A percentile compares a stretch with the other conserved stretches of the same genome.
Evolutionary conservation across 345 rosid genomes (phyloP).

Genomic region (Hevea brasiliensis): DNA sequence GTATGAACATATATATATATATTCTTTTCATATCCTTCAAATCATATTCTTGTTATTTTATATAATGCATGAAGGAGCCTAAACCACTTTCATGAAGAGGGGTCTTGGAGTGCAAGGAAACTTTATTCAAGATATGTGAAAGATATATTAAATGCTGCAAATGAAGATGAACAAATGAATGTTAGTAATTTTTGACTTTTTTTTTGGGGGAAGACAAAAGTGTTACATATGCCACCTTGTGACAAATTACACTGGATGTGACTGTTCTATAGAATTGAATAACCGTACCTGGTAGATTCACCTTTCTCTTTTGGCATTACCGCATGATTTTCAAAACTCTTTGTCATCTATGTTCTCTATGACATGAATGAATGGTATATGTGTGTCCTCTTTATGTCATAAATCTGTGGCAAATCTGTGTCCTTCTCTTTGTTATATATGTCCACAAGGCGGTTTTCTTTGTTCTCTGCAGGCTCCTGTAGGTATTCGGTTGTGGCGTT

Average conservation of each 20-base stretch:
- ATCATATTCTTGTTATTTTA: neutral
- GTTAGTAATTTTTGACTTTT: neutral
- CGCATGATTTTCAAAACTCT: too few species aligned
- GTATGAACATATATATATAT: constrained; percentile 16
- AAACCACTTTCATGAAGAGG: neutral
- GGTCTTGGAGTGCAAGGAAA: neutral
- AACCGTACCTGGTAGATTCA: too few species aligned
- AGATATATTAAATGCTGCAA: neutral
- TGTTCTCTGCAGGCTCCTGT: constrained; percentile 69
- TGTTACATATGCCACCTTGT: neutral
- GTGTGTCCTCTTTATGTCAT: too few species aligned
- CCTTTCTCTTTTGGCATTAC: neutral
- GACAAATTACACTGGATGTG: neutral
- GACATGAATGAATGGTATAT: too few species aligned
- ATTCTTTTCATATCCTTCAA: neutral
- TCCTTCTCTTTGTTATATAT: constrained; percentile 5
- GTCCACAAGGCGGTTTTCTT: constrained; percentile 12
- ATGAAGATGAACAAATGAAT: neutral
- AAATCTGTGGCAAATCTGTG: neutral
- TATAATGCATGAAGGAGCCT: neutral
- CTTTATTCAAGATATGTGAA: neutral
- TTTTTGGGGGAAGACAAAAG: neutral
- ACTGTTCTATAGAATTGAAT: neutral
- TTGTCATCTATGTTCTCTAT: too few species aligned
- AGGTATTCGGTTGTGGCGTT: constrained; percentile 69